A percentile compares a stretch with the other conserved stretches of the same genome.
These are phyloP conservation scores for Neonectria coccinea DNA, from an alignment of 2,329 filamentous ascomycete species.

Conservation along the genomic window DNA sequence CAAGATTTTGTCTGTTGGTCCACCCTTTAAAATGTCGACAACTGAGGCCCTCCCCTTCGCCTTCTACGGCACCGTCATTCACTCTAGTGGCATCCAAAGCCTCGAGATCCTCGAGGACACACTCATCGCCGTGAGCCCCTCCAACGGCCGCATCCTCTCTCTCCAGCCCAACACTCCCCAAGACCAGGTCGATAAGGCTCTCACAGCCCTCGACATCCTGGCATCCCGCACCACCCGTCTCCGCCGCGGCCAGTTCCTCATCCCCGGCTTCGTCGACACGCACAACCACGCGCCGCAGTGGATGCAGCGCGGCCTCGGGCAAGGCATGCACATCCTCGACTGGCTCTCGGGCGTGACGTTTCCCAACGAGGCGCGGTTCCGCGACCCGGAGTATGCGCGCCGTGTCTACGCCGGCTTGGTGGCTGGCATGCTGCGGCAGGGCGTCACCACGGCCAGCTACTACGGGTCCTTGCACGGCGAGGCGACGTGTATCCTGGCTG, in stretches of 20 bases:
- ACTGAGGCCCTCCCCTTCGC: conserved; percentile 20
- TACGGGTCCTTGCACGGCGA: conserved; percentile 68
- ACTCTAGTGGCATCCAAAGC: conserved; percentile 50
- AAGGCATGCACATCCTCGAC: conserved; percentile 67
- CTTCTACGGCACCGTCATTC: conserved; percentile 58
- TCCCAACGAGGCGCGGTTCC: conserved; percentile 71
- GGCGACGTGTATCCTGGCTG: conserved; percentile 68
- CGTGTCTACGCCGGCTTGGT: conserved; percentile 65
- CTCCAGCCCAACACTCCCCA: conserved; percentile 36
- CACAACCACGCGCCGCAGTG: conserved; percentile 75
- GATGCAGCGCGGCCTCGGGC: conserved; percentile 60
- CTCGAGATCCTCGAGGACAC: conserved; percentile 55
- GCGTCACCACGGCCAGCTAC: conserved; percentile 71
- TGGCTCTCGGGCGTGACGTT: conserved; percentile 74
- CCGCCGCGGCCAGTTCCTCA: conserved; percentile 61
- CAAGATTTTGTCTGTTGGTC: too few species aligned
- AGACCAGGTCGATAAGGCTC: conserved; percentile 27
- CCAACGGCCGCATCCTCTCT: conserved; percentile 41
- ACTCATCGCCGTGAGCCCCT: conserved; percentile 47
- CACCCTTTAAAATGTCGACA: conserved; percentile 7
- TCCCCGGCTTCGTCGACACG: conserved; percentile 73
- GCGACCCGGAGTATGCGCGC: conserved; percentile 64
- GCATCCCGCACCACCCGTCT: conserved; percentile 41
- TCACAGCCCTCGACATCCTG: conserved; percentile 29
- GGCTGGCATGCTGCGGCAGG: conserved; percentile 69